These are phyloP conservation scores for Odonthalia washingtoniensis DNA, from an alignment of 31 red algal species.

Conservation along the genomic window DNA sequence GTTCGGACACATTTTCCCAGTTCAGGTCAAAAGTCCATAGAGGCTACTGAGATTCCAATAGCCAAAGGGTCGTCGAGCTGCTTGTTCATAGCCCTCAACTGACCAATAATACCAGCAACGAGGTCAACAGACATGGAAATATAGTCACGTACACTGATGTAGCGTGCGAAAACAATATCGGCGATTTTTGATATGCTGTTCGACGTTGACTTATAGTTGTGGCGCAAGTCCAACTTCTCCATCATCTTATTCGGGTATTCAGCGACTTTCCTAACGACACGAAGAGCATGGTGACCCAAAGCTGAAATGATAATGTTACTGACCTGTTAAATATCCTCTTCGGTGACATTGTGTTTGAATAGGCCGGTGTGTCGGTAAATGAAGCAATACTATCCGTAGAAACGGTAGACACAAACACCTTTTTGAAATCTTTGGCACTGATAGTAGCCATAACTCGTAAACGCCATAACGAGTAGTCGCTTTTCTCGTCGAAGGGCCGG, in stretches of 20 bases:
- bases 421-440: too few species aligned
- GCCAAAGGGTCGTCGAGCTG: neutral
- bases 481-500: too few species aligned
- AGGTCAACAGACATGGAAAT: neutral
- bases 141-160: neutral
- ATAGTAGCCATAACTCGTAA: too few species aligned
- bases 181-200: neutral
- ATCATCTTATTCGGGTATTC: neutral
- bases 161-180: neutral
- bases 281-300: neutral
- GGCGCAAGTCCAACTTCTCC: neutral
- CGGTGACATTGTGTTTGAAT: too few species aligned
- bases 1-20: slow-evolving; percentile 6
- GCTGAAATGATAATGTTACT: neutral
- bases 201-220: neutral
- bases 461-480: too few species aligned
- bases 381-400: too few species aligned
- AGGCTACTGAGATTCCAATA: neutral
- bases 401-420: too few species aligned
- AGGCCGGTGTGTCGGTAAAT: too few species aligned
- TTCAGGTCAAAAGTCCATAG: neutral
- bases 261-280: neutral
- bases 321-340: neutral
- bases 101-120: neutral
- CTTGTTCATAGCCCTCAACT: neutral